Percentiles rank a stretch among this genome's conserved stretches.
Evolutionary conservation across 495 filamentous ascomycete genomes (phyloP).

Genomic region (Sphaerosporella brunnea): DNA sequence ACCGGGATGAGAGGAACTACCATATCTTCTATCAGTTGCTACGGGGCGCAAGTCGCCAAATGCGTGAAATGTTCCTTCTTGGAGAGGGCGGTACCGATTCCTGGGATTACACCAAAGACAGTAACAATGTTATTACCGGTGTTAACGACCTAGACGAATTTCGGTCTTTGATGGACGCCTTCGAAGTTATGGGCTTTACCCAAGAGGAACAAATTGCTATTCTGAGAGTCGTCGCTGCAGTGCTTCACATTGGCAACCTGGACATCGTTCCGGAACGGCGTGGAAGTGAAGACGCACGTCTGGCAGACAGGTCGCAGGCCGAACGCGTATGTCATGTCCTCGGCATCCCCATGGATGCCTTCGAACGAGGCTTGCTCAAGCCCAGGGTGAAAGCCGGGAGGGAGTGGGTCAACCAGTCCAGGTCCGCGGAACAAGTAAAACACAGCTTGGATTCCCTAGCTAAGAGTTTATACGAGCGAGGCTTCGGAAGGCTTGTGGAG

Average conservation of each 20-base stretch:
- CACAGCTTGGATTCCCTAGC: slow-evolving; percentile 78
- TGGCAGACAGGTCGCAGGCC: slow-evolving; percentile 51
- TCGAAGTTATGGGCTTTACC: slow-evolving; percentile 83
- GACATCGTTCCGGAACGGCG: slow-evolving; percentile 73
- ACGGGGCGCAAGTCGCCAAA: slow-evolving; percentile 53
- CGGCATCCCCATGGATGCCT: slow-evolving; percentile 66
- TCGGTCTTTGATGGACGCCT: slow-evolving; percentile 75
- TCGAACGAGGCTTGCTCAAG: slow-evolving; percentile 74
- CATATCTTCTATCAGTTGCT: slow-evolving; percentile 96
- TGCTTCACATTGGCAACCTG: slow-evolving; percentile 88
- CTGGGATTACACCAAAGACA: slow-evolving; percentile 78
- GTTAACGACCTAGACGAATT: slow-evolving; percentile 88
- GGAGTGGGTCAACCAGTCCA: slow-evolving; percentile 96
- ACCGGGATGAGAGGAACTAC: slow-evolving; percentile 78
- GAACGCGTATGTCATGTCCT: slow-evolving; percentile 69
- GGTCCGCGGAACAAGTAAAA: slow-evolving; percentile 90
- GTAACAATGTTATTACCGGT: slow-evolving; percentile 76
- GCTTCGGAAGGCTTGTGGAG: slow-evolving; percentile 79
- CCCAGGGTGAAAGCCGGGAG: slow-evolving; percentile 86
- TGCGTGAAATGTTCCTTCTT: slow-evolving; percentile 61
- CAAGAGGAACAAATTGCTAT: slow-evolving; percentile 70
- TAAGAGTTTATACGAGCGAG: slow-evolving; percentile 93
- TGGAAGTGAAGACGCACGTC: slow-evolving; percentile 73
- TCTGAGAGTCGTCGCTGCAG: slow-evolving; percentile 70
- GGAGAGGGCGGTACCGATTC: slow-evolving; percentile 56